Conservation (phyloP, 1,284 basidiomycete species). For the Ceratobasidium theobromae region DNA sequence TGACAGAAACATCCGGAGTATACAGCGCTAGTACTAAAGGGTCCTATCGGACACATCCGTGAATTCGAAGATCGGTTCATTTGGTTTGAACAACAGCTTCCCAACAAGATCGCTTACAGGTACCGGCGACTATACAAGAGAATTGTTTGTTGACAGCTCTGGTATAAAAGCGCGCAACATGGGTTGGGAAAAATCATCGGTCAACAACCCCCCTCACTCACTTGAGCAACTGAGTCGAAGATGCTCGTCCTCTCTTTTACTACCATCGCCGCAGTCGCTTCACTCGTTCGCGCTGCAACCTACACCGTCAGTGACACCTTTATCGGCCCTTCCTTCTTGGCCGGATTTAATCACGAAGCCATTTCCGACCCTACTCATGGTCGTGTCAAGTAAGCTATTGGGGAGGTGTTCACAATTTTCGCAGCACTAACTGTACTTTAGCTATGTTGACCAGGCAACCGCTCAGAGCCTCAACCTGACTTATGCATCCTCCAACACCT, state of each 20-base stretch:
- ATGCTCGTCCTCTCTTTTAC: constrained; percentile 6
- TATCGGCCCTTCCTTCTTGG: constrained; percentile 54
- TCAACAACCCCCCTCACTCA: background rate
- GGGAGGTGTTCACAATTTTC: constrained; percentile 45
- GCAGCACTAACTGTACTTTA: too few species aligned
- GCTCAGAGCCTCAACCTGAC: constrained; percentile 53
- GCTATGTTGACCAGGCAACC: constrained; percentile 54
- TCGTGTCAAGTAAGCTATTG: constrained; percentile 57
- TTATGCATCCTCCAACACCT: constrained; percentile 50
- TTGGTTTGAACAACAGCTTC: background rate
- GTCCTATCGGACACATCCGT: too few species aligned
- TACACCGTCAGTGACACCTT: constrained; percentile 46
- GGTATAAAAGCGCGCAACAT: background rate
- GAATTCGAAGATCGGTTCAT: too few species aligned
- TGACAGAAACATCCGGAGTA: too few species aligned
- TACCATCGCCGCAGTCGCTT: constrained; percentile 6
- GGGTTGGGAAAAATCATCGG: background rate
- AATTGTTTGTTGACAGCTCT: background rate
- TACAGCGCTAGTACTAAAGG: too few species aligned
- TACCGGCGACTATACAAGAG: background rate
- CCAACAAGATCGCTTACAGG: background rate
- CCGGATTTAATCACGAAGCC: constrained; percentile 53
- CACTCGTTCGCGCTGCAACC: constrained; percentile 11
- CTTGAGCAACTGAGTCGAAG: background rate
- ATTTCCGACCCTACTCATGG: constrained; percentile 63